Percentiles rank a stretch among this genome's conserved stretches.
phyloP scores from a whole-genome alignment of 441 rosid genomes.

The Dalechampia spathulata region DNA sequence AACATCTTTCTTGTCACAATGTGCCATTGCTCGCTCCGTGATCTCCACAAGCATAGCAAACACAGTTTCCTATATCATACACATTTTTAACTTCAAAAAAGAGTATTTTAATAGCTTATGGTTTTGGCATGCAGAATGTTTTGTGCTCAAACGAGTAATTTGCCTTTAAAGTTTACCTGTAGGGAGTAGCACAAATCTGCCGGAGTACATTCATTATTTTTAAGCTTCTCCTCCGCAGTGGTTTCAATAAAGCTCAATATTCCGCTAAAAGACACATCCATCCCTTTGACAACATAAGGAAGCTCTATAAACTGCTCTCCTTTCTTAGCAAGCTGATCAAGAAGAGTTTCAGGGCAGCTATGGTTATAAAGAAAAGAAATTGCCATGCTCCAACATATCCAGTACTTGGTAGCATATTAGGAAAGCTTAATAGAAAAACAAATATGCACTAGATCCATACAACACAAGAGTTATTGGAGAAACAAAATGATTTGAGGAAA shows the following conservation, averaged over 20 bases:
- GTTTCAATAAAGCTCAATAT: constrained; percentile 86
- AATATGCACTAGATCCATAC: not conserved
- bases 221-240: constrained; percentile 73
- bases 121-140: not conserved
- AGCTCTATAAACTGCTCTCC: constrained; percentile 84
- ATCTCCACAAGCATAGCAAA: constrained; percentile 98
- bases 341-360: constrained; percentile 13
- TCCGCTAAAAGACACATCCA: constrained; percentile 97
- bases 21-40: constrained; percentile 94
- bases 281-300: constrained; percentile 91
- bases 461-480: not conserved
- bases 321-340: constrained; percentile 80
- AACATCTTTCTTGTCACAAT: constrained; percentile 84
- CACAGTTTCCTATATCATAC: constrained; percentile 54
- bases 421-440: not conserved
- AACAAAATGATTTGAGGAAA: not conserved
- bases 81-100: not conserved
- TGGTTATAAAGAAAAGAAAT: too few species aligned
- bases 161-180: constrained; percentile 40
- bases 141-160: not conserved
- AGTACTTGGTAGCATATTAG: not conserved
- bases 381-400: too few species aligned
- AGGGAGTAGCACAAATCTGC: constrained; percentile 94
- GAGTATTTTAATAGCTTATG: not conserved
- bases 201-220: constrained; percentile 75